Evolutionary conservation across 78 protist genomes (phyloP), one percentile per base, ranked within the genome.

Genomic region (Speleostelium caveatum): DNA sequence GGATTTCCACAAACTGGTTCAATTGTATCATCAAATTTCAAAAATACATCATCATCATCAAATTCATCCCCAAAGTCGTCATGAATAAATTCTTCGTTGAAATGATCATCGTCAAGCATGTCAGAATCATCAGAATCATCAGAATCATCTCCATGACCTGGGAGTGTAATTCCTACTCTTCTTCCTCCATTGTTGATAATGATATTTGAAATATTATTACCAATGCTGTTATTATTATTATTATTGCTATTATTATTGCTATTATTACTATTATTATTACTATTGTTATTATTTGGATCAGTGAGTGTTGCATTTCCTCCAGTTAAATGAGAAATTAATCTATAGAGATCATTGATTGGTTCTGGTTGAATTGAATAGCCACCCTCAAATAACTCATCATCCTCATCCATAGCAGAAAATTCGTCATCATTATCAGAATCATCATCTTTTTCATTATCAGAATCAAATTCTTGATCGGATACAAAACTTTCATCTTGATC

Each of bases 1-100:
- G 89, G 89, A 2, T 80, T 66, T 10, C 89, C 89, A 30, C 49
- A 21, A 26, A 80, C 77, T 56, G 89, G 78, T 24, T 80, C 78
- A 0, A 36, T 56, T 24, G 33, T 19, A 12, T 35, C 67, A 53
- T 74, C 68, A 26, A 51, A 72, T 51, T 74, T 53, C 7, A 53
- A 21, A 24, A 74, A 58, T 28, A 53, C 78, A 39, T 69, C 60
- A 19, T 69, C 76, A 22, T 72, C 53, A 45, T 6, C 10, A n/a
- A n/a, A n/a, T n/a, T n/a, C n/a, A 12, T 67, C 74, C n/a, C 4
- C 45, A 42, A 24, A 67, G 26, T 71, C n/a, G 33, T 21, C 32
- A 28, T 39, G 17, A 24, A 71, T 3, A 71, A 26, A 24, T n/a
- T 8, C 61, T 14, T 71, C 62, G 1, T 24, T 2, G 16, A 49